Conservation (phyloP, 1,284 basidiomycete genomes). For the Cutaneotrichosporon cutaneum region DNA sequence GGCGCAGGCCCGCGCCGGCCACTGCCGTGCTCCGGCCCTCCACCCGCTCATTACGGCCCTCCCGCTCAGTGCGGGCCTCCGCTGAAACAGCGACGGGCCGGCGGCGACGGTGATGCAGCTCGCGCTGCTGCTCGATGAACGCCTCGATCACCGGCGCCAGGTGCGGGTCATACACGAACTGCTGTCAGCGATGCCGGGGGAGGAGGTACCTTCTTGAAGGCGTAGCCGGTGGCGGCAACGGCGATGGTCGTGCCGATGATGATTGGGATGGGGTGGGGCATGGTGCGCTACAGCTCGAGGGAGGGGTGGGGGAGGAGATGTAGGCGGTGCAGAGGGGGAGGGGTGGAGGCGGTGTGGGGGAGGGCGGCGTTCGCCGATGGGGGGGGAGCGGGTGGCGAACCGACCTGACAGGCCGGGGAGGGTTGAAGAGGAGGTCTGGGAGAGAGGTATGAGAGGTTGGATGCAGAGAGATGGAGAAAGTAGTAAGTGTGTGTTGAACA, state of each 20-base stretch:
- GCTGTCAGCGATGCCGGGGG: neutral
- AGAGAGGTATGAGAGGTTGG: neutral
- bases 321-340: too few relatives aligned
- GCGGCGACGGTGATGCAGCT: slow-evolving; percentile 6
- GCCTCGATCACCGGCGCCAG: slow-evolving; percentile 44
- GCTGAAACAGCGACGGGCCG: slow-evolving; percentile 5
- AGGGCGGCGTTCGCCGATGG: neutral
- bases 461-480: neutral
- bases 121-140: slow-evolving; percentile 29
- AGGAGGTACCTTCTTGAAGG: slow-evolving; percentile 39
- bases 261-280: slow-evolving; percentile 43
- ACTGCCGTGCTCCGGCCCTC: slow-evolving; percentile 16
- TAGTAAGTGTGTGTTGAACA: too few relatives aligned
- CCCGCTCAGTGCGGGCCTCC: too few relatives aligned
- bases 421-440: neutral
- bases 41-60: neutral
- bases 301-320: too few relatives aligned
- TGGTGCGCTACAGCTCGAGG: slow-evolving; percentile 10
- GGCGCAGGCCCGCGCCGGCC: slow-evolving; percentile 5
- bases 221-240: slow-evolving; percentile 43
- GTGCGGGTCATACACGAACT: slow-evolving; percentile 50
- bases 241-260: slow-evolving; percentile 44
- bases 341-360: neutral
- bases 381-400: neutral
- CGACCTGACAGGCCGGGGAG: neutral